Base-by-base conservation (phyloP, 805 yeast species). In the Schwanniomyces occidentalis region DNA sequence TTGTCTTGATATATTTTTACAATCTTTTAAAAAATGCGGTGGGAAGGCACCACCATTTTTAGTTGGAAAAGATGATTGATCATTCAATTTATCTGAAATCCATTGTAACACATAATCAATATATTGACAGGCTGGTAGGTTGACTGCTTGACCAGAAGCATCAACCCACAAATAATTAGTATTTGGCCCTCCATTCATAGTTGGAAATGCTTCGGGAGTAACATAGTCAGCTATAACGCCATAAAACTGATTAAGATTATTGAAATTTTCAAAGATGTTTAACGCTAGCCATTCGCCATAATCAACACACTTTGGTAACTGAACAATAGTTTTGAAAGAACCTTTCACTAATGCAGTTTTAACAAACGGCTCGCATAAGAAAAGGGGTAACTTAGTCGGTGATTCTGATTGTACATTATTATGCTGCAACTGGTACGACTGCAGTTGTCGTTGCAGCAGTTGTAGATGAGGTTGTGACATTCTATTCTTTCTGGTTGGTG, bases 301-400 rank as follows among this genome's bases (percentile, higher is more conserved):
- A 52, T 93, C 98, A 8, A 95, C 97, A 54, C 91, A 91, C 54
- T 87, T 88, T 13, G 99, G 99, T 15, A 88, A 69, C 54, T 87
- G 95, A 1, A 93, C 97, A 45, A 93, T 93, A 1, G 99, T 90
- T 53, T 86, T 89, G 67, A 89, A 93, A 0, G 96, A 85, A 12
- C 99, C 99, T 55, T 91, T 93, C 13, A 95, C 99, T 22, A 93
- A 67, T 0, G 98, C 95, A 0, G 97, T 87, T 42, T 90, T 82
- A 4, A 90, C 93, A 58, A 85, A 93, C 9, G 97, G 98, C 49
- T 90, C 96, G 53, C 93, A 82, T 46, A 93, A 57, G 53, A 90
- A 93, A 36, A 93, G 64, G 4, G 89, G 88, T 23, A 56, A 41
- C n/a, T n/a, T n/a, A n/a, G n/a, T n/a, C 8, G 22, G 22, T 19